Conservation (phyloP, 495 filamentous ascomycete genomes). For the Aspergillus affinis region DNA sequence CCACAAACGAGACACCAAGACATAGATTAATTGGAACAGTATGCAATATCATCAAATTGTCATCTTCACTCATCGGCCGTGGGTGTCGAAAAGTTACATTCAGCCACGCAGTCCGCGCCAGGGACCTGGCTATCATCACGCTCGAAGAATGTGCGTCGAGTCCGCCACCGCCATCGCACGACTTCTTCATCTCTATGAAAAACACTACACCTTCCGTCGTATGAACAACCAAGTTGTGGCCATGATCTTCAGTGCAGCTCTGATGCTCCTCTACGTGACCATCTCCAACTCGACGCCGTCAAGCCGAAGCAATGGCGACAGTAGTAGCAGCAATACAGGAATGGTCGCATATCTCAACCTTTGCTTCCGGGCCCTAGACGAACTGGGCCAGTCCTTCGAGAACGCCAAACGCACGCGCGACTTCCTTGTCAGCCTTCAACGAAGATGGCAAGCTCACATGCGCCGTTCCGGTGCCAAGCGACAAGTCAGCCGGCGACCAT, state of each 20-base stretch:
- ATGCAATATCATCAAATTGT: conserved; percentile 56
- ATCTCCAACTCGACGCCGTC: conserved; percentile 37
- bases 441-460: conserved; percentile 50
- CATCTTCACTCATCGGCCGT: conserved; percentile 51
- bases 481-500: conserved; percentile 27
- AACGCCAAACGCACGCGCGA: conserved; percentile 48
- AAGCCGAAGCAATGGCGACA: conserved; percentile 25
- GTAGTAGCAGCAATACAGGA: conserved; percentile 28
- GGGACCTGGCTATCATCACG: conserved; percentile 47
- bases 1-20: neutral
- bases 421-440: conserved; percentile 44
- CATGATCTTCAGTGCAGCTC: conserved; percentile 51
- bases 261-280: conserved; percentile 49
- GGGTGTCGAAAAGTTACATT: conserved; percentile 50
- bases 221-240: conserved; percentile 53
- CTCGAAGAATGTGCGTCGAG: conserved; percentile 48
- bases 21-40: conserved; percentile 21
- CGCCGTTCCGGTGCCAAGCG: conserved; percentile 39
- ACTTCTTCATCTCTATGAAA: conserved; percentile 49
- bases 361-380: conserved; percentile 48
- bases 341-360: conserved; percentile 49
- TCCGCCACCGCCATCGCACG: conserved; percentile 46
- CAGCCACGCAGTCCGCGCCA: conserved; percentile 45
- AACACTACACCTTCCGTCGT: conserved; percentile 48
- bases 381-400: conserved; percentile 47